Evolutionary conservation across 495 filamentous ascomycete genomes (phyloP).

Genomic region (Aspergillus saccharolyticus): DNA sequence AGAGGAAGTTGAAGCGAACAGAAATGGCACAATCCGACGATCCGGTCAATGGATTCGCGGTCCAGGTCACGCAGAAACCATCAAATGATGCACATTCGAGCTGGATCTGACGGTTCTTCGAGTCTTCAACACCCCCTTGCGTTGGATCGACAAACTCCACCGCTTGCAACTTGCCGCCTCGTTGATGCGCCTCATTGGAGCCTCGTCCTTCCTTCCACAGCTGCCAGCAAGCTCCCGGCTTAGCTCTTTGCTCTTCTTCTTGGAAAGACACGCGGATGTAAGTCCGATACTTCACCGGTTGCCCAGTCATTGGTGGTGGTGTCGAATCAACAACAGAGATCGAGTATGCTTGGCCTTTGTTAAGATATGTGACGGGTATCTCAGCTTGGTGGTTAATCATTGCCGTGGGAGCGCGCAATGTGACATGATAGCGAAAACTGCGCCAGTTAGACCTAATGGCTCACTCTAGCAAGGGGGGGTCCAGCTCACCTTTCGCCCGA

Average conservation of each 20-base stretch:
- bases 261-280: constrained; percentile 91
- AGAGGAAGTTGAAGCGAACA: constrained; percentile 95
- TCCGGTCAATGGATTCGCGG: constrained; percentile 53
- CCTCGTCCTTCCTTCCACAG: constrained; percentile 94
- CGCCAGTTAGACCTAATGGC: constrained; percentile 8
- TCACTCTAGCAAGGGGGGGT: constrained; percentile 21
- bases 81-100: constrained; percentile 83
- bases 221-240: constrained; percentile 83
- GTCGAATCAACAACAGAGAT: constrained; percentile 66
- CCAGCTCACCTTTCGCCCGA: constrained; percentile 48
- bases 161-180: constrained; percentile 80
- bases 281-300: constrained; percentile 65
- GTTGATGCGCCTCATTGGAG: constrained; percentile 80
- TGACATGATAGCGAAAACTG: constrained; percentile 88
- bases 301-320: constrained; percentile 42
- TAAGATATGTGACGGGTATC: constrained; percentile 91
- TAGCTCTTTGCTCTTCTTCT: constrained; percentile 80
- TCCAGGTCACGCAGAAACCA: constrained; percentile 88
- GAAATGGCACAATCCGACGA: constrained; percentile 70
- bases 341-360: constrained; percentile 91
- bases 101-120: constrained; percentile 67
- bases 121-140: constrained; percentile 62
- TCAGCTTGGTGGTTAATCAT: constrained; percentile 86
- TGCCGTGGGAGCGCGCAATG: constrained; percentile 90
- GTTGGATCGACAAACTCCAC: constrained; percentile 86